Percentiles rank a stretch among this genome's conserved stretches.
Evolutionary conservation across 2,329 filamentous ascomycete species (phyloP).

Genomic region (Zymoseptoria ardabiliae): DNA sequence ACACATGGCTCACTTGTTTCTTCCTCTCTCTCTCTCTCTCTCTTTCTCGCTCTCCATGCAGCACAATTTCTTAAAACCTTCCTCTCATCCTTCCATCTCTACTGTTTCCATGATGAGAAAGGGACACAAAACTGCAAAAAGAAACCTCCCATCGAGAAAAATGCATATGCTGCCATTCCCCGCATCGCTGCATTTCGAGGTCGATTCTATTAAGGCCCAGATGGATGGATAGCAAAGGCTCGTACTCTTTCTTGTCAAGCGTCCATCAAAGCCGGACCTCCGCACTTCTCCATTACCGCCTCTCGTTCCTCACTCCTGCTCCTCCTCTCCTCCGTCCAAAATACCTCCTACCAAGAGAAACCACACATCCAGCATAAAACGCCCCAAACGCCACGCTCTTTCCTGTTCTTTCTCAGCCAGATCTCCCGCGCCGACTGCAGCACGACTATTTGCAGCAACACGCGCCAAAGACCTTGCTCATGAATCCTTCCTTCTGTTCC

Average conservation of each 20-base stretch:
- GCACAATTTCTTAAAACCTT: neutral
- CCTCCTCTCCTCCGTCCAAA: neutral
- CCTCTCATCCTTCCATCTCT: neutral
- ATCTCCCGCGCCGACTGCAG: neutral
- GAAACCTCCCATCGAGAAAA: no score
- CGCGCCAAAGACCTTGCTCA: slow-evolving; percentile 88
- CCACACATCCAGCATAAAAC: neutral
- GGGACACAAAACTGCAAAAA: no score
- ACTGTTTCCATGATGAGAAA: neutral
- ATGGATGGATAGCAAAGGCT: neutral
- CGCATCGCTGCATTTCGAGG: neutral
- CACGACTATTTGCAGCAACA: slow-evolving; percentile 68
- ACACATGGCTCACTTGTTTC: neutral
- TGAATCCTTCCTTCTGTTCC: slow-evolving; percentile 69
- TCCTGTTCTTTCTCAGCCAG: neutral
- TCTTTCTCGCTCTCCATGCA: neutral
- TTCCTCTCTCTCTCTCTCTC: neutral
- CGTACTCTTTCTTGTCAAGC: neutral
- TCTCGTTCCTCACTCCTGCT: neutral
- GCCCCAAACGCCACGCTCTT: neutral
- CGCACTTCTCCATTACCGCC: neutral
- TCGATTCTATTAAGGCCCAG: neutral
- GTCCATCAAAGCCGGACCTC: neutral
- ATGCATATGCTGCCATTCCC: neutral
- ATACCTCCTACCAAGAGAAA: neutral